These are phyloP conservation scores for Penicillium brevicompactum DNA, from an alignment of 2,329 filamentous ascomycete genomes.

Conservation along the genomic window DNA sequence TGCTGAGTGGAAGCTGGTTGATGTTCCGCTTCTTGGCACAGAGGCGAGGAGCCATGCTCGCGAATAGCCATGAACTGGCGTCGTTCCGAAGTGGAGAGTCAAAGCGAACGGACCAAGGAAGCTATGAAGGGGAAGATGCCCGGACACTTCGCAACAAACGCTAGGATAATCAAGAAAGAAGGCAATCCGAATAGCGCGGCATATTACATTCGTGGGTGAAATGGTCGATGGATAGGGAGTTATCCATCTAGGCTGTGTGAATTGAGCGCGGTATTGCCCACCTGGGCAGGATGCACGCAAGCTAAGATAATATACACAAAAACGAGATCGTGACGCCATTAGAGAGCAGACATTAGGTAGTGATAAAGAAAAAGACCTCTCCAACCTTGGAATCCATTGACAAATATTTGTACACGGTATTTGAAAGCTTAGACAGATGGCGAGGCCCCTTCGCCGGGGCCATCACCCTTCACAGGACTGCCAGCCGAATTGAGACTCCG, in stretches of 20 bases:
- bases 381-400: not conserved
- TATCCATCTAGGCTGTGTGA: not conserved
- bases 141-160: constrained; percentile 7
- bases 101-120: constrained; percentile 11
- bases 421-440: not conserved
- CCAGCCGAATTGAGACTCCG: constrained; percentile 12
- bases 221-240: no score
- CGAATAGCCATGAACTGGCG: constrained; percentile 19
- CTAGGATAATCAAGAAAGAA: not conserved
- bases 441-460: not conserved
- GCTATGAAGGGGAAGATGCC: constrained; percentile 7
- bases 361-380: not conserved
- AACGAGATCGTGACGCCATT: not conserved
- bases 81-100: constrained; percentile 14
- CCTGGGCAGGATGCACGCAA: not conserved
- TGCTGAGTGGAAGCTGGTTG: constrained; percentile 21
- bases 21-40: constrained; percentile 23
- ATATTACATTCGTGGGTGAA: not conserved
- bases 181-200: not conserved
- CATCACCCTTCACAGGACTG: constrained; percentile 1
- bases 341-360: not conserved
- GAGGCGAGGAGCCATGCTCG: constrained; percentile 10
- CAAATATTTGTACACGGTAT: constrained; percentile 2
- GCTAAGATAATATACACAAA: constrained; percentile 5
- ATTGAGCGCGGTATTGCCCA: not conserved